Conservation (phyloP, 208 protist species). For the Porcisia hertigi region DNA sequence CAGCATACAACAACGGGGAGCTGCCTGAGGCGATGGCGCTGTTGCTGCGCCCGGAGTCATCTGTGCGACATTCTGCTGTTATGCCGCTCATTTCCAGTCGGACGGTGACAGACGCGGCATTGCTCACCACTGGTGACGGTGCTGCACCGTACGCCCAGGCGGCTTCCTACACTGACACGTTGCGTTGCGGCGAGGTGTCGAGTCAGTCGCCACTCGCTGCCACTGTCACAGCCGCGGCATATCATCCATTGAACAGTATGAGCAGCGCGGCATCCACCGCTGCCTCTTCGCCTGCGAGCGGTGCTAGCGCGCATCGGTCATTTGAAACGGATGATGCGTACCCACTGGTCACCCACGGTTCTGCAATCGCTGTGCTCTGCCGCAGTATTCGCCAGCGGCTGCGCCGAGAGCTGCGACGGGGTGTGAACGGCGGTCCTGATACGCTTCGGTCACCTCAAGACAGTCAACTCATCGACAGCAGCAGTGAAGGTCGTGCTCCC, state of each 20-base stretch:
- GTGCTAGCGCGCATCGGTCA: constrained; percentile 3
- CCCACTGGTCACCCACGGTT: constrained; percentile 13
- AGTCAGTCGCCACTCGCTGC: background rate
- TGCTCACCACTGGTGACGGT: constrained; percentile 12
- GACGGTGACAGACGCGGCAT: background rate
- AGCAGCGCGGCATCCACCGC: background rate
- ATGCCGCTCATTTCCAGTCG: background rate
- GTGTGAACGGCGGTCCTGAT: constrained; percentile 2
- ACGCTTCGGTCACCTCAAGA: background rate
- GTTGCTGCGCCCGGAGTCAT: background rate
- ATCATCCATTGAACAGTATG: background rate
- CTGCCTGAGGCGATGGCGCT: background rate
- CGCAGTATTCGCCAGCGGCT: constrained; percentile 26
- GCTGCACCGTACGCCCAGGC: background rate
- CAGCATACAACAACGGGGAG: background rate
- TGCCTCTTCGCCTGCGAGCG: constrained; percentile 4
- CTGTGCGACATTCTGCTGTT: background rate
- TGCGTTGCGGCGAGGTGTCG: background rate
- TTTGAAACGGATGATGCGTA: constrained; percentile 25
- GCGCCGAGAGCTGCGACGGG: constrained; percentile 12
- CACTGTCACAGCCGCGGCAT: background rate
- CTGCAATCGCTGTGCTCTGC: constrained; percentile 25
- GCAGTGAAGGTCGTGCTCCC: background rate
- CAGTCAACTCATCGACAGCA: background rate
- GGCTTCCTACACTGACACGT: background rate